A percentile compares a stretch with the other conserved stretches of the same genome.
Evolutionary conservation across 2,329 filamentous ascomycete species (phyloP).

Genomic region (Colletotrichum tofieldiae): DNA sequence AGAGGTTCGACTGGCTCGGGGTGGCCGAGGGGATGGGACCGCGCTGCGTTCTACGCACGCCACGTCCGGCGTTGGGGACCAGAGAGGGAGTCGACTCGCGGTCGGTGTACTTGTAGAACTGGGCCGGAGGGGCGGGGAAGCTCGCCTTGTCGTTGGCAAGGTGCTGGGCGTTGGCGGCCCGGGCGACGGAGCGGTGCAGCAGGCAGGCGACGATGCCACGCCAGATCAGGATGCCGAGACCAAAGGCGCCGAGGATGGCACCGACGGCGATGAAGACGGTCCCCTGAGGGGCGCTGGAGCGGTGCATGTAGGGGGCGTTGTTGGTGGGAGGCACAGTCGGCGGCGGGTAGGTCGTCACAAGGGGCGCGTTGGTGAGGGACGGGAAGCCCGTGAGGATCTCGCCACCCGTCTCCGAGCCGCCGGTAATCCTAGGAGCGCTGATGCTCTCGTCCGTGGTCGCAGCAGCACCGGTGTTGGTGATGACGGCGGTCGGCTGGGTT

Average conservation of each 20-base stretch:
- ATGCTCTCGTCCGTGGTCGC: constrained; percentile 40
- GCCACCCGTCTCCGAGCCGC: constrained; percentile 43
- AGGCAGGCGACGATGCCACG: constrained; percentile 90
- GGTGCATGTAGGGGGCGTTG: constrained; percentile 92
- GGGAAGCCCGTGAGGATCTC: constrained; percentile 55
- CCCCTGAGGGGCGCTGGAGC: constrained; percentile 87
- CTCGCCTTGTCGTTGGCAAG: constrained; percentile 78
- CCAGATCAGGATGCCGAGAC: constrained; percentile 88
- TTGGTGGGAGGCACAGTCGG: constrained; percentile 86
- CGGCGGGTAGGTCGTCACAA: constrained; percentile 74
- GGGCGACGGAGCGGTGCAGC: constrained; percentile 91
- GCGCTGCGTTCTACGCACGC: constrained; percentile 66
- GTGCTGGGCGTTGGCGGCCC: constrained; percentile 84
- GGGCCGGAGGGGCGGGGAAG: constrained; percentile 71
- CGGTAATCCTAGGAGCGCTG: constrained; percentile 45
- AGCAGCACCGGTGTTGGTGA: constrained; percentile 45
- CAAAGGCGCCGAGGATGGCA: constrained; percentile 87
- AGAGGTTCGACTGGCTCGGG: constrained; percentile 80
- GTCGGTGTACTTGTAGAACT: constrained; percentile 77
- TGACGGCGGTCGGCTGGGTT: constrained; percentile 41
- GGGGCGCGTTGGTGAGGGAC: constrained; percentile 57
- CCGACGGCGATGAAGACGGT: constrained; percentile 98
- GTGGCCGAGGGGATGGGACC: constrained; percentile 69
- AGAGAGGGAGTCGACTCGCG: constrained; percentile 70
- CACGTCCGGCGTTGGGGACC: constrained; percentile 64